These are phyloP conservation scores for Hortaea werneckii DNA, from an alignment of 2,329 filamentous ascomycete species.

Conservation along the genomic window DNA sequence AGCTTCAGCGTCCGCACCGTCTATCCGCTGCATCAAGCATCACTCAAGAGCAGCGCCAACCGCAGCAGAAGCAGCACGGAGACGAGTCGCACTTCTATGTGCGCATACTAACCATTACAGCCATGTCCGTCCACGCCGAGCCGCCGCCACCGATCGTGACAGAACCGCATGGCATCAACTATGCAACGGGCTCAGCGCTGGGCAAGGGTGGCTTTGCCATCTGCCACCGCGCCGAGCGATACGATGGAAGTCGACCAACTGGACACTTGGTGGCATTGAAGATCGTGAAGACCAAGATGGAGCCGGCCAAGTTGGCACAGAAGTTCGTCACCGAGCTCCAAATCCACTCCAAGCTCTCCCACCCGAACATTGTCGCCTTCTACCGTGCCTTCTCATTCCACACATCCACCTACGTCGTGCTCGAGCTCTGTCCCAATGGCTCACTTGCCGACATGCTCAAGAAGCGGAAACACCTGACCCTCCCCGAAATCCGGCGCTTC, in stretches of 20 bases:
- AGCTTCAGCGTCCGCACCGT: background rate
- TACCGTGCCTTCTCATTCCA: constrained; percentile 86
- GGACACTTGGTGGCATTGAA: constrained; percentile 66
- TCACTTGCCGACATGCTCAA: constrained; percentile 98
- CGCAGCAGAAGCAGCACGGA: background rate
- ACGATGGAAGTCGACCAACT: constrained; percentile 44
- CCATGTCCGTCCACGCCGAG: constrained; percentile 38
- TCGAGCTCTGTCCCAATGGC: constrained; percentile 90
- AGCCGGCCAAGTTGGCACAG: constrained; percentile 68
- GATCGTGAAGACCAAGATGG: constrained; percentile 74
- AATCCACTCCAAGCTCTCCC: constrained; percentile 95
- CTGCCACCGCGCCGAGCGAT: constrained; percentile 62
- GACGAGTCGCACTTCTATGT: background rate
- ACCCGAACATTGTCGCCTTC: constrained; percentile 93
- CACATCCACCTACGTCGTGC: constrained; percentile 80
- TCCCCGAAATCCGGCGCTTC: constrained; percentile 89
- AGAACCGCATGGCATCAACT: constrained; percentile 62
- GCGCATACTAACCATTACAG: constrained; percentile 8
- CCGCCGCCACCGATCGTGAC: constrained; percentile 47
- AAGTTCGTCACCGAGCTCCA: constrained; percentile 82
- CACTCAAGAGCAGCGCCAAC: too few relatives aligned
- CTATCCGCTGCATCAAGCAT: too few relatives aligned
- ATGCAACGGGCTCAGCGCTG: constrained; percentile 63
- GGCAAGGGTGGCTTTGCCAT: constrained; percentile 78
- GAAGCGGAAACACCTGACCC: constrained; percentile 76